These are phyloP conservation scores for Fusarium oligoseptatum DNA, from an alignment of 2,329 filamentous ascomycete genomes.

Conservation along the genomic window DNA sequence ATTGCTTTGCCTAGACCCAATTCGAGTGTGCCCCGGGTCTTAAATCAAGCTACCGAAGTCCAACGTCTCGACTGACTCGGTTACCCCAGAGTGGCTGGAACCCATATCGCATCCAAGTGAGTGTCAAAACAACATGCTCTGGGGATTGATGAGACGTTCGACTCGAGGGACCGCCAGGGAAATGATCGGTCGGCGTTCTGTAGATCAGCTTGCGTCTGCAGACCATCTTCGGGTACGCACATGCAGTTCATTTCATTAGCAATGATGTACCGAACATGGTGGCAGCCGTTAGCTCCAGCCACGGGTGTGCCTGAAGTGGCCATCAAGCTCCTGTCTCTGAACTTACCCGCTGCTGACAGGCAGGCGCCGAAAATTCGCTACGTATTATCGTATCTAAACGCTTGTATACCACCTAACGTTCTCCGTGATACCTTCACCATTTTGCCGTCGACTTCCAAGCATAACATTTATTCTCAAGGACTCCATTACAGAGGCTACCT, in stretches of 20 bases:
- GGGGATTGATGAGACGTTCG: neutral
- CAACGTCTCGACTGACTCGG: conserved; percentile 29
- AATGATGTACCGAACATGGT: neutral
- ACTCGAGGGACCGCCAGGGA: neutral
- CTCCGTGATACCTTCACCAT: neutral
- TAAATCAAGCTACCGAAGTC: conserved; percentile 14
- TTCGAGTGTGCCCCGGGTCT: conserved; percentile 21
- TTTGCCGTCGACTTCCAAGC: neutral
- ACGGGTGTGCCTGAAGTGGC: neutral
- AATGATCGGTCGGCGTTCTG: neutral
- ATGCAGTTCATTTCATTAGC: conserved; percentile 7
- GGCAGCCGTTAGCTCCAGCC: conserved; percentile 1
- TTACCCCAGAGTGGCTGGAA: conserved; percentile 21
- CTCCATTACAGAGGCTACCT: neutral
- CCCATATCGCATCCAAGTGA: neutral
- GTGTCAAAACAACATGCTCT: neutral
- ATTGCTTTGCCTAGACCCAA: conserved; percentile 20
- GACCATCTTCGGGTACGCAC: conserved; percentile 6
- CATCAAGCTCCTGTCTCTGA: conserved; percentile 11
- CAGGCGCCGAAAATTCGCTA: neutral
- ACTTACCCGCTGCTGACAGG: neutral
- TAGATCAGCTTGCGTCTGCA: conserved; percentile 3
- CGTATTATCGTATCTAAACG: neutral
- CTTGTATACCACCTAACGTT: neutral
- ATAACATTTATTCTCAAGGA: neutral